Evolutionary conservation across 176 grass and related monocot species (phyloP), one percentile per base, ranked within the genome.

Genomic region (Paspalum notatum): DNA sequence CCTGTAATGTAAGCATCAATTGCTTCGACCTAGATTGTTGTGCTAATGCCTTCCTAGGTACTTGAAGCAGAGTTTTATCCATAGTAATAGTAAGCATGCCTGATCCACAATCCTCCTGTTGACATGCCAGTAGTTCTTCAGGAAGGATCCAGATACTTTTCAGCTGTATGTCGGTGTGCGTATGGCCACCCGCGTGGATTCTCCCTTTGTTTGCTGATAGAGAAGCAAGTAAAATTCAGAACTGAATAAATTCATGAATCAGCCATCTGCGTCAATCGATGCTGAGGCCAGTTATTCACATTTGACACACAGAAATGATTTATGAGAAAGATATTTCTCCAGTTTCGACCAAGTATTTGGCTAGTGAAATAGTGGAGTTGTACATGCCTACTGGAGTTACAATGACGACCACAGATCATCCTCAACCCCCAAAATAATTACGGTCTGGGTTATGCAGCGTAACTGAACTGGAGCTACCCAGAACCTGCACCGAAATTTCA

Each of bases 1-100:
- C 52, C 10, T 74, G 42, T 56, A 74, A 56, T 74, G 37, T 42
- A 74, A 7, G 51, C 72, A 42, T 40, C 37, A 38, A 4, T n/a
- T 74, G 37, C 37, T 57, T 74, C 37, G 43, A 56, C 50, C 0
- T 32, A 61, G 41, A 2, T 50, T 62, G 8, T 18, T 47, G 41
- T 2, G 3, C 4, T 32, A 46, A 47, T 75, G 9, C 42, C 57
- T 77, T 5, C 16, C 16, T 13, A 37, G 5, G 56, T 49, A 48
- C 58, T 77, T 38, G 59, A 64, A 78, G 75, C 17, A 78, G 45
- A 51, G 26, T 24, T 14, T 64, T 39, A 63, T 58, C 38, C 39
- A 16, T 38, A 58, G 41, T n/a, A n/a, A n/a, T n/a, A n/a, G n/a
- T 44, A 75, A 14, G 54, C 46, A 15, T 41, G 50, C 14, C 49